Base-by-base conservation (phyloP, 1,284 basidiomycete species). In the Xerocomus alliaceus region DNA sequence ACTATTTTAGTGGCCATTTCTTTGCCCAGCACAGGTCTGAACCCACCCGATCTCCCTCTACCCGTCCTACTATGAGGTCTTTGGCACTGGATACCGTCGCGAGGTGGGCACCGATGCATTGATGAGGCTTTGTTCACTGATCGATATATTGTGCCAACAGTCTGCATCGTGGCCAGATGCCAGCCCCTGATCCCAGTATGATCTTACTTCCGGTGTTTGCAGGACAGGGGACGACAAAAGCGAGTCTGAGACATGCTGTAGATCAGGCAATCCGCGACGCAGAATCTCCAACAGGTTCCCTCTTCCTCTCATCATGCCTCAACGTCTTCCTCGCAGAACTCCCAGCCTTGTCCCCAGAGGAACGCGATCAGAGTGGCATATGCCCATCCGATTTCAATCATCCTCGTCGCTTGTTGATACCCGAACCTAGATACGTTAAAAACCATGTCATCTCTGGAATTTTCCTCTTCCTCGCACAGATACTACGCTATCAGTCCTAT, bases 391-490 rank as follows among this genome's bases (percentile, higher is more conserved):
- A 84, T 67, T 86, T 87, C 58, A 58, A 68, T 20, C 69, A 70
- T 26, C 77, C 77, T 29, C 64, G 68, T 31, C 69, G 78, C 1
- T 76, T 87, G 50, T 72, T 88, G 32, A 64, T 66, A 15, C 76
- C 78, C 20, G 62, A 66, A 26, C 66, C 70, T 2, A 65, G 67
- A 45, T 79, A 83, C 62, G 47, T 58, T 24, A 65, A 76, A 56
- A 86, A 88, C 65, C 78, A 86, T 10, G 68, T 87, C n/a, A 66
- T 87, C 24, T 83, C 84, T 34, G 80, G 81, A 46, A 73, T 80
- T 2, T 77, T 74, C 29, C 79, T 89, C 42, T 81, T 87, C 61
- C 76, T 88, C 6, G 65, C 79, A n/a, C n/a, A 90, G 70, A 60
- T 76, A 18, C 76, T 88, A 49, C 81, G 82, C 24, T 89, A 85